Conservation (phyloP, 2,329 filamentous ascomycete species). For the Neopestalotiopsis sp. region DNA sequence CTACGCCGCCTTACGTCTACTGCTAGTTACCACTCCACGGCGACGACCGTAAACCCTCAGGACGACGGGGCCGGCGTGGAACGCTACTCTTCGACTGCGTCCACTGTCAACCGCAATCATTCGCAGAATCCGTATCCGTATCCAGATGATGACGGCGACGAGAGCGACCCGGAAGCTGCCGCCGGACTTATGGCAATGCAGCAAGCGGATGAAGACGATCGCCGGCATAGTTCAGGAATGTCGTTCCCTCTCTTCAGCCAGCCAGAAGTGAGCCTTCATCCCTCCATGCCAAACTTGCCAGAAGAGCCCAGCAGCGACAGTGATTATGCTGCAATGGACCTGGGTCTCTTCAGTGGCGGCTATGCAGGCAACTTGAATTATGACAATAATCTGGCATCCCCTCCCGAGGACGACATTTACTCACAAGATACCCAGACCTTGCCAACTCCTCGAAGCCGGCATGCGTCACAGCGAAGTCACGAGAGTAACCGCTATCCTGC, state of each 20-base stretch:
- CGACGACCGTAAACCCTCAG: constrained; percentile 48
- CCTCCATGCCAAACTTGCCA: constrained; percentile 50
- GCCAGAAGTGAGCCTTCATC: constrained; percentile 38
- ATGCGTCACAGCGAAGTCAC: constrained; percentile 44
- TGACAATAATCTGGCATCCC: constrained; percentile 52
- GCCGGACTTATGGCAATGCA: constrained; percentile 85
- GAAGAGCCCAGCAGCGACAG: constrained; percentile 71
- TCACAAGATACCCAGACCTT: constrained; percentile 54
- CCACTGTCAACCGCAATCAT: constrained; percentile 43
- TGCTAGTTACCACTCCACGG: constrained; percentile 53
- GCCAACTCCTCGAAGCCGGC: constrained; percentile 49
- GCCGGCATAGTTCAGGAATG: constrained; percentile 59
- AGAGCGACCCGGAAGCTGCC: constrained; percentile 87
- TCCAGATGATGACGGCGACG: constrained; percentile 62
- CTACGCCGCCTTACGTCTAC: constrained; percentile 46
- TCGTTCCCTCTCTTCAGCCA: constrained; percentile 55
- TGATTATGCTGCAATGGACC: constrained; percentile 74
- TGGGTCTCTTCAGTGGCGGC: constrained; percentile 76
- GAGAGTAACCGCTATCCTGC: constrained; percentile 47
- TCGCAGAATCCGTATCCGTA: constrained; percentile 42
- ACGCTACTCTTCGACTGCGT: constrained; percentile 47
- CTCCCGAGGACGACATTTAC: constrained; percentile 43
- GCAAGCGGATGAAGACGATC: constrained; percentile 81
- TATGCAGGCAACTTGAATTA: constrained; percentile 62
- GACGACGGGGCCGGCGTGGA: constrained; percentile 43